Evolutionary conservation across 306 rosid genomes (phyloP), one percentile per base, ranked within the genome.

Genomic region (Urtica urens): DNA sequence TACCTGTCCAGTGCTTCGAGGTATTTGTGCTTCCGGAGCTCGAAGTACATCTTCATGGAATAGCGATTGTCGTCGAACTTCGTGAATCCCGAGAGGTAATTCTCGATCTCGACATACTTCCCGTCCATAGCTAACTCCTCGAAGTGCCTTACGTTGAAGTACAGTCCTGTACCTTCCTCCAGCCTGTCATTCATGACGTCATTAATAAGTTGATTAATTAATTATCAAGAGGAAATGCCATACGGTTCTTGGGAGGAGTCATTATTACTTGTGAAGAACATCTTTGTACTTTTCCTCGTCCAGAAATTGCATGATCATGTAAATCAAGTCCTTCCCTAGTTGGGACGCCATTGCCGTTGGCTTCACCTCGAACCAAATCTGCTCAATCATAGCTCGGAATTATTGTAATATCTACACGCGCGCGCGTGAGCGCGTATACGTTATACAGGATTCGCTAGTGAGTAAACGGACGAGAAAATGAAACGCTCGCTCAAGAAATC

Each of bases 41-140:
- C 97, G n/a, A 90, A 90, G 70, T 78, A 84, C 16, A 90, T 79
- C 78, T 90, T 90, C 95, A 84, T 81, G 2, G 97, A 90, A 52
- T 81, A 77, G 12, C 95, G 78, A 61, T 88, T 84, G 49, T 88
- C 97, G 68, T 78, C 95, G 33, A 84, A 73, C 66, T 69, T 78
- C 0, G 95, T 88, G 67, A 88, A 88, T 21, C 95, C 95, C 29
- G 83, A 77, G 39, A 88, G 85, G 68, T 88, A 84, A 38, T 29
- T 79, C 59, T 88, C 97, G 21, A 82, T 81, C 65, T 84, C 97
- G 25, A 74, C 86, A 93, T 93, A 88, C 49, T 78, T 81, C 33
- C 97, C 97, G 34, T 42, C 65, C 17, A 78, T 75, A 50, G 84
- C 93, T 62, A 81, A 75, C 47, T 88, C 93, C 65, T 88, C 97